These are phyloP conservation scores for Aspergillus fijiensis DNA, from an alignment of 2,329 filamentous ascomycete genomes.

Conservation along the genomic window DNA sequence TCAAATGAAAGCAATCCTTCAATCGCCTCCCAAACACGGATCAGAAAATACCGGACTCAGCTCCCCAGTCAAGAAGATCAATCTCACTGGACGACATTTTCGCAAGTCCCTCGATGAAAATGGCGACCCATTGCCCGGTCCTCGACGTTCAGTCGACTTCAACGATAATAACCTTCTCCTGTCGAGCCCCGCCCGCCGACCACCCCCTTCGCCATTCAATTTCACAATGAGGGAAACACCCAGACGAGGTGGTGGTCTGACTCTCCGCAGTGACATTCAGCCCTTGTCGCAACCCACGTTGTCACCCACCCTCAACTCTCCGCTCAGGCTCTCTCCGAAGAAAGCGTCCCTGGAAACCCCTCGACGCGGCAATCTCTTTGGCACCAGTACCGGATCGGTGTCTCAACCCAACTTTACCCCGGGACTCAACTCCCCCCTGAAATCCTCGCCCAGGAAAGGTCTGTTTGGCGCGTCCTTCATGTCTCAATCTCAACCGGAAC, in stretches of 20 bases:
- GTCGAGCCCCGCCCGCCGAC: constrained; percentile 47
- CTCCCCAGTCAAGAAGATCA: constrained; percentile 36
- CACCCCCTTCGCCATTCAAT: constrained; percentile 47
- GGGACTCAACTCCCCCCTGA: constrained; percentile 21
- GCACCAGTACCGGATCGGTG: constrained; percentile 4
- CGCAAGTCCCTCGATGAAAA: constrained; percentile 33
- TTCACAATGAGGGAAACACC: constrained; percentile 44
- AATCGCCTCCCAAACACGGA: constrained; percentile 35
- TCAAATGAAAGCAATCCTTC: constrained; percentile 31
- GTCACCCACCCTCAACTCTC: constrained; percentile 35
- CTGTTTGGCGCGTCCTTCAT: constrained; percentile 38
- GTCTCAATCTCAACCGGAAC: constrained; percentile 32
- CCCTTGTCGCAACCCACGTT: constrained; percentile 24
- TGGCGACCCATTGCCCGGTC: constrained; percentile 30
- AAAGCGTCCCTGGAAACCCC: constrained; percentile 31
- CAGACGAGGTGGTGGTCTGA: constrained; percentile 32
- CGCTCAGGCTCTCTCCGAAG: constrained; percentile 46
- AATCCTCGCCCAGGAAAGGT: constrained; percentile 25
- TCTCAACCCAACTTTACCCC: constrained; percentile 23
- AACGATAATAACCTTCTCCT: constrained; percentile 36
- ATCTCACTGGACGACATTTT: constrained; percentile 29
- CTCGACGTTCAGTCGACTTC: constrained; percentile 31
- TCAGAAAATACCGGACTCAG: constrained; percentile 31
- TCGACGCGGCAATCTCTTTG: constrained; percentile 13
- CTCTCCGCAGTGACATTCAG: constrained; percentile 24